Base-by-base conservation (phyloP, 2,329 filamentous ascomycete genomes). In the Raffaelea ambrosiae region DNA sequence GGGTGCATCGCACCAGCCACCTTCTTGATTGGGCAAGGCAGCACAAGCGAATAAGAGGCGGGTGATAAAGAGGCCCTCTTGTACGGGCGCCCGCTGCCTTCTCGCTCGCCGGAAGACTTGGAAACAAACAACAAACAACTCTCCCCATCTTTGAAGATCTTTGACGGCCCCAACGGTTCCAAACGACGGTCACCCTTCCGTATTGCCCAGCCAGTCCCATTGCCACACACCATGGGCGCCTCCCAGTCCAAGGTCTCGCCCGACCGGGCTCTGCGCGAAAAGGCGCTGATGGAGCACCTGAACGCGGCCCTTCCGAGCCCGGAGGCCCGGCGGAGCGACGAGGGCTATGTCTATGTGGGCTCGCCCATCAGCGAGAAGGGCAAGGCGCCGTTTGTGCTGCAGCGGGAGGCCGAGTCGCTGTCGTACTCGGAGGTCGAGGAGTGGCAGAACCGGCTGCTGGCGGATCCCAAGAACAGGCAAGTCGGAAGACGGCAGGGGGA, bases 381-480 rank as follows among this genome's bases (percentile, higher is more conserved):
- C 33, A 19, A 13, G 3, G 7, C 20, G 4, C 16, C 35, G 16
- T 13, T 41, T 22, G 5, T 11, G n/a, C 35, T 48, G 13, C 19
- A 31, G 20, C 46, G 51, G 4, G 20, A 47, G 18, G 44, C 51
- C 3, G 66, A 74, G 57, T 62, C 64, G 47, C 67, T 88, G 3
- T 74, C 74, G 1, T 61, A 79, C 13, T 60, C 69, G 13, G 63
- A 72, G 5, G 67, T 81, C 11, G 64, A 70, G 49, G 61, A 73
- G 43, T 85, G 83, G 81, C 78, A 85, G 63, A 70, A 72, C 43
- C 66, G 74, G 55, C 66, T 86, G 31, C 69, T 87, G 52, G 66
- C 74, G 42, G 80, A 86, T 58, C 77, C 83, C 18, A 81, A 81
- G 66, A 81, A 75, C 69, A 80, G 76, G 82, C 81, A 53, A 55